Percentiles rank a stretch among this genome's conserved stretches.
phyloP scores from a whole-genome alignment of 306 rosid species.

The Vigna radiata region DNA sequence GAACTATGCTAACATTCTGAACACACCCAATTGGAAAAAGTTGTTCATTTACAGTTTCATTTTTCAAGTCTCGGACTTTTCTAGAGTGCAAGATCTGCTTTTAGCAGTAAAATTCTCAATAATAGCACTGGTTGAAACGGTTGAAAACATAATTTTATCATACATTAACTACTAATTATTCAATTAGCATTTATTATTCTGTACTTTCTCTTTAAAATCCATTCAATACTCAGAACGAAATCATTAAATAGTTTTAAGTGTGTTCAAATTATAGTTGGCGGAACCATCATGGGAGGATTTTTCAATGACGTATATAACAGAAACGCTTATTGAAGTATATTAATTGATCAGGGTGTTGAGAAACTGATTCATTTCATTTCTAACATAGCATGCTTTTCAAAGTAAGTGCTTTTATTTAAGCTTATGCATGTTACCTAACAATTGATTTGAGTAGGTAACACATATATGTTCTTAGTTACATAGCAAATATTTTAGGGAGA shows the following conservation, averaged over 20 bases:
- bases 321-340: background rate
- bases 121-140: too few relatives aligned
- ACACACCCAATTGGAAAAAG: background rate
- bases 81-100: too few relatives aligned
- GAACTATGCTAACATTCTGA: background rate
- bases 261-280: background rate
- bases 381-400: background rate
- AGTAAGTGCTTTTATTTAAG: background rate
- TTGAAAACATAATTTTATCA: too few relatives aligned
- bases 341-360: background rate
- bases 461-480: background rate
- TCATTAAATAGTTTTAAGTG: background rate
- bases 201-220: background rate
- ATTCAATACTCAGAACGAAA: background rate
- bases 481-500: background rate
- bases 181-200: background rate
- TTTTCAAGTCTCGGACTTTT: background rate
- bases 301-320: background rate
- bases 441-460: slow-evolving; percentile 11
- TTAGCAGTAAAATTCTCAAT: too few relatives aligned
- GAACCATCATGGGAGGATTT: background rate
- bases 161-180: background rate
- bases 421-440: background rate
- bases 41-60: background rate
- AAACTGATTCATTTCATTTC: background rate